Base-by-base conservation (phyloP, 768 basidiomycete genomes). In the Aureoboletus auriporus region DNA sequence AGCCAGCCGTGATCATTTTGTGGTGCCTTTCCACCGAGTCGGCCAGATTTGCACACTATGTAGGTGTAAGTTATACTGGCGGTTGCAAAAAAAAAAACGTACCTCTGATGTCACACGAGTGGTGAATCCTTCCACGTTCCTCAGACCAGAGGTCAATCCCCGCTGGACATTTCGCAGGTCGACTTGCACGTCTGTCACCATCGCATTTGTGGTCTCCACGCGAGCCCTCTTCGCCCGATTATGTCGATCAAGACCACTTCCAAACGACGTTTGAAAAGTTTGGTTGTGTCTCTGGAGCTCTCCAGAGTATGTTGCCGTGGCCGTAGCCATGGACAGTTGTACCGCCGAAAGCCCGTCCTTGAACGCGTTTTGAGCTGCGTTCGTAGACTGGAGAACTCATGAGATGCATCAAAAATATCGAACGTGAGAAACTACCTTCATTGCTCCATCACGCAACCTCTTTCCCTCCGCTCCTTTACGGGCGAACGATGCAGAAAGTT, bases 211-310 rank as follows among this genome's bases (percentile, higher is more conserved):
- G 9, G 76, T 73, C 44, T 88, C 86, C 3, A 83, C 58, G 37
- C 89, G 78, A 34, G 82, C 82, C 41, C 83, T 77, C 60, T 92
- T 92, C 13, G 80, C 75, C 46, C 78, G 73, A 37, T 69, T 67
- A 57, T 85, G 69, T 51, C 79, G 74, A 51, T 88, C 80, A 52
- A 87, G 75, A 29, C 80, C 86, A 83, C 51, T 64, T 39, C 66
- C 66, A 51, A 71, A 79, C 16, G 75, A 70, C 6, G 68, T 57
- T 39, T 69, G 70, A 51, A 82, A 65, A 9, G 59, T 63, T 46
- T 77, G 71, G 2, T 74, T 69, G 35, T 76, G 76, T 34, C 71
- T 68, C 44, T 80, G 75, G 12, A 83, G 62, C 53, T 80, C 76
- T 12, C 69, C 68, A 4, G 78, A 75, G 60, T 84, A 79, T 3